Conservation (phyloP, 768 basidiomycete species). For the Trametes villosa region DNA sequence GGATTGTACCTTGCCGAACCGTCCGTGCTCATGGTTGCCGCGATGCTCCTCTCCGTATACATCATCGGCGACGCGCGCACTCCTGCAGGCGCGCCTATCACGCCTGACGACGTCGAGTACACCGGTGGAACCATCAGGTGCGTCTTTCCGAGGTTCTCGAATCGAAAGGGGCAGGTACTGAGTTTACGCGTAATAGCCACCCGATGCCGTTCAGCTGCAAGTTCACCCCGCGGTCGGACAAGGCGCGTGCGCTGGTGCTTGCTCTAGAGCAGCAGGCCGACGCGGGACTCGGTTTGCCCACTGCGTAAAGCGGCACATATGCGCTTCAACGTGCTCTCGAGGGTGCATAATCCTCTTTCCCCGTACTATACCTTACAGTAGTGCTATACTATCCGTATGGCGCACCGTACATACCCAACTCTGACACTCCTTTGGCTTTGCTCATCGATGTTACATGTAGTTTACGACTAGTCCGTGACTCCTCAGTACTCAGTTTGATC, state of each 20-base stretch:
- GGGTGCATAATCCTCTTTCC: no score
- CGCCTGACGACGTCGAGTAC: constrained; percentile 19
- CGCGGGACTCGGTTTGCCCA: no score
- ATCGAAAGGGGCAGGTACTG: background rate
- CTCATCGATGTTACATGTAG: no score
- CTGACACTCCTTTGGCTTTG: no score
- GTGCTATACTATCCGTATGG: no score
- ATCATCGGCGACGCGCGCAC: constrained; percentile 30
- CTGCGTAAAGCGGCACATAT: no score
- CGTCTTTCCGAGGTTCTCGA: background rate
- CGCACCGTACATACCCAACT: no score
- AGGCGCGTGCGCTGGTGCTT: constrained; percentile 15
- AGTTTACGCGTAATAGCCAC: constrained; percentile 40
- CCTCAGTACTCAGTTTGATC: no score
- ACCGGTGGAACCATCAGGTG: constrained; percentile 30
- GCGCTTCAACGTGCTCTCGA: no score
- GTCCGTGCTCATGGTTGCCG: constrained; percentile 36
- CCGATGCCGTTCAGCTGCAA: constrained; percentile 52
- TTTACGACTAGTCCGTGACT: no score
- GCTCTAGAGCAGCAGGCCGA: no score
- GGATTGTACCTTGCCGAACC: constrained; percentile 27
- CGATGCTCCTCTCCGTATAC: constrained; percentile 41
- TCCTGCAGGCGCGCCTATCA: constrained; percentile 15
- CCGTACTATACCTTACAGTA: no score
- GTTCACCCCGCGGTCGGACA: constrained; percentile 46